Conservation (phyloP, 345 rosid species). For the Eucalyptus urophylla region DNA sequence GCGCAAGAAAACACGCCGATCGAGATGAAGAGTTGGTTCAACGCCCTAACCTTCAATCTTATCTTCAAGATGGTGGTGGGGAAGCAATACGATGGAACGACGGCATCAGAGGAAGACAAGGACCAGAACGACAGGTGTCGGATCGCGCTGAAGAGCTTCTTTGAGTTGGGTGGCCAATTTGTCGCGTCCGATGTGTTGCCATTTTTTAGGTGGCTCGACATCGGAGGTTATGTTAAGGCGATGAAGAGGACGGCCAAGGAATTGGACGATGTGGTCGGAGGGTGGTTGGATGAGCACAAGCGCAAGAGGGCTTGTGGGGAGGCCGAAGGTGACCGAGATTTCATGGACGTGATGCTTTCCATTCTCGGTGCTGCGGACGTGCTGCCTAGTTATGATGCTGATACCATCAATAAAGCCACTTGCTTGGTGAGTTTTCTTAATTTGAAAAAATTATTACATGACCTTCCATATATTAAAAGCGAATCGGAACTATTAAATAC, state of each 20-base stretch:
- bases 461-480: background rate
- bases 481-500: background rate
- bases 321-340: conserved; percentile 8
- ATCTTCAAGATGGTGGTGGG: conserved; percentile 5
- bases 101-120: background rate
- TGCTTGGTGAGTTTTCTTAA: conserved; percentile 24
- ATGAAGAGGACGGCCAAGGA: conserved; percentile 52
- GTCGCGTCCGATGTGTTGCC: conserved; percentile 54
- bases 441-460: background rate
- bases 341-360: conserved; percentile 46
- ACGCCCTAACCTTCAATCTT: conserved; percentile 2
- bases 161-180: conserved; percentile 36
- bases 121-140: conserved; percentile 18
- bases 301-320: conserved; percentile 1
- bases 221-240: conserved; percentile 37
- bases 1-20: background rate
- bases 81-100: background rate
- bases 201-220: conserved; percentile 39
- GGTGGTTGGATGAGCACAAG: conserved; percentile 34
- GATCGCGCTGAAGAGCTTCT: conserved; percentile 19
- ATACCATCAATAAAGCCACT: conserved; percentile 43
- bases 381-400: conserved; percentile 19
- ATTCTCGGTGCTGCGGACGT: conserved; percentile 16
- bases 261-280: conserved; percentile 16
- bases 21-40: conserved; percentile 23